Base-by-base conservation (phyloP, 177 flowering plant genomes). In the Vitis hybrid region DNA sequence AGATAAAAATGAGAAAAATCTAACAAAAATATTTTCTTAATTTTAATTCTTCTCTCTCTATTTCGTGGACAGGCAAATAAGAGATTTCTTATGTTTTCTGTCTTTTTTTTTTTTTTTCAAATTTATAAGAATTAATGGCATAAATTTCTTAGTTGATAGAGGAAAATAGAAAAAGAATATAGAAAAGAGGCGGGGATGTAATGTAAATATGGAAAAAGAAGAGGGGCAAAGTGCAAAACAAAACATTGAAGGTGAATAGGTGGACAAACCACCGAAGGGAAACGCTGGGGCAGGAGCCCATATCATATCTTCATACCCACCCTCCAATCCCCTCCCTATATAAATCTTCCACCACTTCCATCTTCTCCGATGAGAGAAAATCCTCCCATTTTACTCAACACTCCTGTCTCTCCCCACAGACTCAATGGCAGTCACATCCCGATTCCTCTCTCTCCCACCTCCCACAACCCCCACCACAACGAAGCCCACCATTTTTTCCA, bases 341-440 rank as follows among this genome's bases (percentile, higher is more conserved):
- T 39, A 39, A 39, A 39, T 39, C 45, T 39, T 39, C 45, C 45
- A 39, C 45, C 5, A 3, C 45, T 39, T 39, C 45, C 45, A 39
- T 39, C 45, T 34, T 6, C 7, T 39, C 45, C 45, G 45, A 39
- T 39, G 45, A 39, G 45, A 5, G 45, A 39, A 39, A 39, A 5
- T 39, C 45, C 8, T 39, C 45, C 8, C 45, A 39, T 39, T 39
- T 39, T 7, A 39, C 45, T 39, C 45, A 5, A 39, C 1, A 39
- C 45, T 39, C 45, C 45, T 1, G 8, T 39, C 45, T 39, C 45
- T 39, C 45, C 8, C 7, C 45, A 39, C 45, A 39, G 45, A 5
- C 45, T 5, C 45, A 14, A 62, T 75, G 76, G 50, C 80, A 17
- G 45, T 67, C 76, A 17, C 51, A 56, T 62, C 68, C 62, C 62